These are phyloP conservation scores for Peronospora farinosa DNA, from an alignment of 352 stramenopile genomes.

Conservation along the genomic window DNA sequence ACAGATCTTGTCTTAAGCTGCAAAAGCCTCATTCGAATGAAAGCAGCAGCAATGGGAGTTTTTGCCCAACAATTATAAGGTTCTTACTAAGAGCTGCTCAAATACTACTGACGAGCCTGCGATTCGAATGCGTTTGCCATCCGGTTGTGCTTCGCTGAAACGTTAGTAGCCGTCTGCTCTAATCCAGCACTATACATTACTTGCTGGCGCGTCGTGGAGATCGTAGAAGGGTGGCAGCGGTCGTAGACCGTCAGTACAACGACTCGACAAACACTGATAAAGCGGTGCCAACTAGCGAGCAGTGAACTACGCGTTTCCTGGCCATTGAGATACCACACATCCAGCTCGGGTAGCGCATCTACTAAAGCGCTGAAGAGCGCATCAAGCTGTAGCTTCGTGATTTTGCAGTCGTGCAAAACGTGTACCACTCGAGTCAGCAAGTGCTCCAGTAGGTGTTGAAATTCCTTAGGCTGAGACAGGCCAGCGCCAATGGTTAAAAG, in stretches of 20 bases:
- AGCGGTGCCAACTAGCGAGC: conserved; percentile 66
- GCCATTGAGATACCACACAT: conserved; percentile 71
- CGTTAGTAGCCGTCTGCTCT: conserved; percentile 1
- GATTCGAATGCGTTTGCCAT: conserved; percentile 11
- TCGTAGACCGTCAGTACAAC: conserved; percentile 52
- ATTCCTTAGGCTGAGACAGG: conserved; percentile 68
- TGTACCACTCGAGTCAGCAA: conserved; percentile 51
- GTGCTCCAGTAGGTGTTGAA: conserved; percentile 64
- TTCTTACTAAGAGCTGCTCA: neutral
- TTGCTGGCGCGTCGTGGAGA: conserved; percentile 9
- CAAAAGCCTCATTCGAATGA: conserved; percentile 4
- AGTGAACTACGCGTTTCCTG: conserved; percentile 47
- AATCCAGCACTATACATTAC: conserved; percentile 1
- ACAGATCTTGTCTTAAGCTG: conserved; percentile 2
- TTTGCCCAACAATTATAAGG: neutral
- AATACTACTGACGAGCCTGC: conserved; percentile 8
- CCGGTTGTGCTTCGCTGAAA: conserved; percentile 9
- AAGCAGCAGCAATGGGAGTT: neutral
- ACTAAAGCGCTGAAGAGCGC: conserved; percentile 60
- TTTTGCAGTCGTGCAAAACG: conserved; percentile 52
- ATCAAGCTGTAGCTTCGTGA: conserved; percentile 38
- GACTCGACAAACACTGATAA: conserved; percentile 56
- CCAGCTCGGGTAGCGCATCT: conserved; percentile 53
- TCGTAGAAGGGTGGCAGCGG: conserved; percentile 23
- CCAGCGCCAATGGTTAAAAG: conserved; percentile 67